These are phyloP conservation scores for Fusarium transvaalense DNA, from an alignment of 2,329 filamentous ascomycete genomes.

Conservation along the genomic window DNA sequence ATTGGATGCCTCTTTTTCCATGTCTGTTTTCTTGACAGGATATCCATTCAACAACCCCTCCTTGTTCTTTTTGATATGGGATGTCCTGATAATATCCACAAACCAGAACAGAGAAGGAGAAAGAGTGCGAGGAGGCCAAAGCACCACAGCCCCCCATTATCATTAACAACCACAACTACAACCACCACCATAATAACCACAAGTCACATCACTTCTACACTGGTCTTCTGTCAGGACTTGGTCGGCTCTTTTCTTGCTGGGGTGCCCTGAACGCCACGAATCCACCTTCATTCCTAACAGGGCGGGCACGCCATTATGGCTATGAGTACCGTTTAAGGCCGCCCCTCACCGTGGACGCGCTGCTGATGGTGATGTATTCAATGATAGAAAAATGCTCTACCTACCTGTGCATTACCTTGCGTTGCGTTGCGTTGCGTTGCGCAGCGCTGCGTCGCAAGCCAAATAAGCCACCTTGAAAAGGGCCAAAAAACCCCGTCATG, in stretches of 20 bases:
- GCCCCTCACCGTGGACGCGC: slow-evolving; percentile 5
- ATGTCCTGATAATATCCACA: background rate
- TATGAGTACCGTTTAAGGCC: background rate
- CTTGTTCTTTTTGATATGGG: background rate
- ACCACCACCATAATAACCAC: no score
- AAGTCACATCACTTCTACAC: background rate
- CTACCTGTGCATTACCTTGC: background rate
- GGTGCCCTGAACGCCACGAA: slow-evolving; percentile 25
- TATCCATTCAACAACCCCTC: background rate
- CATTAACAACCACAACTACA: background rate
- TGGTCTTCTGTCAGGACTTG: background rate
- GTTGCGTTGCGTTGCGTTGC: background rate
- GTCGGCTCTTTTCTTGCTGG: background rate
- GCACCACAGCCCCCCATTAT: background rate
- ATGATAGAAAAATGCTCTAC: background rate
- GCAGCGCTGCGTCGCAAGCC: slow-evolving; percentile 7
- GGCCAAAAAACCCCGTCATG: slow-evolving; percentile 1
- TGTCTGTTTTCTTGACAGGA: background rate
- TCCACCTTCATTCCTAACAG: slow-evolving; percentile 31
- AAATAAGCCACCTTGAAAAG: slow-evolving; percentile 8
- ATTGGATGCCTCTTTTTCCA: background rate
- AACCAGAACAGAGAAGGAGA: background rate
- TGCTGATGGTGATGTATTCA: background rate
- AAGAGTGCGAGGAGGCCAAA: background rate
- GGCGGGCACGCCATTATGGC: slow-evolving; percentile 28